Base-by-base conservation (phyloP, 768 basidiomycete genomes). In the Krasilnikovozyma curviuscula region DNA sequence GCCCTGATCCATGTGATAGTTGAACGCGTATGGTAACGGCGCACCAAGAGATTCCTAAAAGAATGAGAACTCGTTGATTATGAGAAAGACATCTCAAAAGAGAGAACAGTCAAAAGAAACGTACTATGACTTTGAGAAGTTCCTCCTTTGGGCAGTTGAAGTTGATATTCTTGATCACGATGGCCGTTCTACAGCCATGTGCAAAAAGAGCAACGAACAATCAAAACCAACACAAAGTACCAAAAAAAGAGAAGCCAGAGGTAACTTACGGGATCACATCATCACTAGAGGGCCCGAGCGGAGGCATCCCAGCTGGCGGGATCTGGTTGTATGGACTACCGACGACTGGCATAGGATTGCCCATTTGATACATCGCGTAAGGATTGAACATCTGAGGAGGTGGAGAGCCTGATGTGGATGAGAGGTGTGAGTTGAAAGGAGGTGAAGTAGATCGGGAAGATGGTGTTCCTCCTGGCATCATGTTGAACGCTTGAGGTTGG, bases 111-210 rank as follows among this genome's bases (percentile, higher is more conserved):
- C 28, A 48, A 44, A 37, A 40, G 31, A 10, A 21, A 49, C 18
- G 16, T 19, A 75, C 84, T 64, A 98, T 97, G 64, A 95, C 86
- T 69, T 82, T 80, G 61, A 97, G 77, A 57, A 98, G 75, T 37
- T 84, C 84, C 69, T 97, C 91, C 61, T 84, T 79, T 69, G 88
- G 84, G 56, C 95, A 86, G 60, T 88, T 88, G 73, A 98, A 98
- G 56, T 91, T 91, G 69, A 98, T 98, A 71, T 95, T 95, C 76
- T 98, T 98, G 67, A 98, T 95, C 63, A 98, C 93, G 61, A 98
- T 95, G 46, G 93, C 93, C 9, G 89, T 97, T 18, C 50, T 50
- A 28, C 4, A 12, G 10, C 23, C 25, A 31, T 44, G 7, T 18
- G 28, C 7, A 7, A 16, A 31, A 29, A 25, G 14, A 7, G 44